phyloP scores from a whole-genome alignment of 768 basidiomycete genomes.

The Leccinum barrowsii region DNA sequence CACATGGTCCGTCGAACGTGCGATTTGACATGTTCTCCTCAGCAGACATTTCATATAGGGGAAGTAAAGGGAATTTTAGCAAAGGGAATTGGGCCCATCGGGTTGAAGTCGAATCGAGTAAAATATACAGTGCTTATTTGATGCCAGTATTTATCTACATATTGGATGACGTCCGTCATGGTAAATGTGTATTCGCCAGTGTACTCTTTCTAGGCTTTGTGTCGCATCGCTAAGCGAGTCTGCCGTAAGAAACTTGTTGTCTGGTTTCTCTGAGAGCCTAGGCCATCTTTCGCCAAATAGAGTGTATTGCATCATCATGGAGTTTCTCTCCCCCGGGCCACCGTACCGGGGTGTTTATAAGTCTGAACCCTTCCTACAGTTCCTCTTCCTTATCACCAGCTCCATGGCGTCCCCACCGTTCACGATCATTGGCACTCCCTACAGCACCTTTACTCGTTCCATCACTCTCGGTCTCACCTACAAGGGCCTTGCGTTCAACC shows the following conservation, averaged over 20 bases:
- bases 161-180: not conserved
- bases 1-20: not conserved
- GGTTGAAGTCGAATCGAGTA: not conserved
- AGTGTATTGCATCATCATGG: not conserved
- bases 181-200: not conserved
- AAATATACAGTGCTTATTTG: not conserved
- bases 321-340: not conserved
- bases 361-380: not conserved
- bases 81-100: not conserved
- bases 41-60: not conserved
- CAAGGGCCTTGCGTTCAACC: conserved; percentile 27
- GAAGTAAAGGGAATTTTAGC: not conserved
- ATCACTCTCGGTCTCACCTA: conserved; percentile 29
- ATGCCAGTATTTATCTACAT: not conserved
- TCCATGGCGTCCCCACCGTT: conserved; percentile 20
- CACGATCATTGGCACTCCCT: conserved; percentile 32
- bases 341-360: conserved; percentile 3
- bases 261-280: not conserved
- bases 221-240: not conserved
- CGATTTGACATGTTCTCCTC: not conserved
- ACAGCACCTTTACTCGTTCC: conserved; percentile 32
- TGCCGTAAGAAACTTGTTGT: not conserved
- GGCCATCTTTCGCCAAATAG: not conserved
- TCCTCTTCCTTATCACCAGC: not conserved
- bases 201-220: too few species aligned